Base-by-base conservation (phyloP, 148 eudicot genomes). In the Silene latifolia region DNA sequence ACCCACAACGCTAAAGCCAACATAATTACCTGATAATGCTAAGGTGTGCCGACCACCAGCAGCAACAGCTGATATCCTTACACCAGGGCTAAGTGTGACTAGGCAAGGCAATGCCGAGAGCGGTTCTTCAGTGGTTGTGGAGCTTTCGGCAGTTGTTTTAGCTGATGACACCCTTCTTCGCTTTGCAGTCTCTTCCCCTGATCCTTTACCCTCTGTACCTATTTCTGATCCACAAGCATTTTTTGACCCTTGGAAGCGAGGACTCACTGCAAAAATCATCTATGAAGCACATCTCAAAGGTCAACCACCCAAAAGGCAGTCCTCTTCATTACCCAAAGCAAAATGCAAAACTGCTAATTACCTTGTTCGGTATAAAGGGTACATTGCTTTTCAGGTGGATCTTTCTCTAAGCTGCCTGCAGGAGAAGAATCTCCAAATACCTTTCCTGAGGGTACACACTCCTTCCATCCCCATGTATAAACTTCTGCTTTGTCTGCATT, bases 391-490 rank as follows among this genome's bases (percentile, higher is more conserved):
- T 88, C 92, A 42, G 51, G 62, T 47, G 64, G 76, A 63, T 93
- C 91, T 80, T 87, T 90, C 75, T 90, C 97, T 67, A 64, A 74
- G 76, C 57, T 80, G 80, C 69, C 80, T 58, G 82, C 95, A 15
- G 79, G 46, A 15, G 93, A 69, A 75, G 91, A 74, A 59, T 88
- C 94, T 62, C 88, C 94, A 47, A 90, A 78, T 17, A 95, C 84
- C 86, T 89, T 95, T 20, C 97, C 99, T 23, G 96, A 88, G 12
- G 99, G 99, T 64, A 95, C 84, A 79, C 99, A 92, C 75, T 95
- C 99, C 85, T 88, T 95, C 99, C 98, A 95, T 73, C 99, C 99
- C 99, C 99, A 95, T 4, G 99, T 89, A 79, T 89, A 92, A 60
- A 92, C 96, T 80, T 90, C 96, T 54, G 89, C 91, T 53, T 71